Base-by-base conservation (phyloP, 495 filamentous ascomycete genomes). In the Podospora bellae-mahoneyi region DNA sequence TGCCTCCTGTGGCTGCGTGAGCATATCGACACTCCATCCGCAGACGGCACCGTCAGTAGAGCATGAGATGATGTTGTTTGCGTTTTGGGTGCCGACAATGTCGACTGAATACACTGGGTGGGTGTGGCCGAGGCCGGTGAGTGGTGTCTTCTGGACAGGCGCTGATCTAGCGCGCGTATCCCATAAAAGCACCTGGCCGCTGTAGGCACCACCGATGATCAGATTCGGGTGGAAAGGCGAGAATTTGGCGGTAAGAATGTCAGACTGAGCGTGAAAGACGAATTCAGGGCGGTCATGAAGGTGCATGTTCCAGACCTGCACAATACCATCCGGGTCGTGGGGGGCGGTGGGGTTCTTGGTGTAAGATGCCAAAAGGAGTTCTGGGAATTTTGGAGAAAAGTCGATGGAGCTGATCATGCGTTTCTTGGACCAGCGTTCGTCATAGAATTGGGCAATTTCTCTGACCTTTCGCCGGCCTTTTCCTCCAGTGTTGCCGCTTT, bases 31-130 rank as follows among this genome's bases (percentile, higher is more conserved):
- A 19, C 90, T 91, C 96, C 96, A 99, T 59, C 92, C 90, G 78
- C 96, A 98, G 68, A 98, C 91, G 44, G 94, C 92, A 66, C 96
- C 96, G 74, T 99, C 96, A 0, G 96, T 99, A 3, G 93, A 97
- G 75, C 90, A 91, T 20, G 92, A 96, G 65, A 99, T 88, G 76
- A 99, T 96, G 75, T 98, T 98, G 78, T 97, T 95, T 62, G 96
- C 96, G 78, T 99, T 98, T 78, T 98, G 96, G 5, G 95, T 99
- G 69, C 95, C 95, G 55, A 98, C 91, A 30, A 98, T 93, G 58
- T 95, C 92, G 67, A 99, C 88, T 28, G 89, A 90, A 82, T 99
- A 99, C 65, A 99, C 91, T 0, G 95, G 95, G 73, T 99, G 95
- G 7, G 95, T 96, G 77, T 99, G 95, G 53, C 95, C 94, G 4